Evolutionary conservation across 2,329 filamentous ascomycete species (phyloP).

Genomic region (Xylaria digitata): DNA sequence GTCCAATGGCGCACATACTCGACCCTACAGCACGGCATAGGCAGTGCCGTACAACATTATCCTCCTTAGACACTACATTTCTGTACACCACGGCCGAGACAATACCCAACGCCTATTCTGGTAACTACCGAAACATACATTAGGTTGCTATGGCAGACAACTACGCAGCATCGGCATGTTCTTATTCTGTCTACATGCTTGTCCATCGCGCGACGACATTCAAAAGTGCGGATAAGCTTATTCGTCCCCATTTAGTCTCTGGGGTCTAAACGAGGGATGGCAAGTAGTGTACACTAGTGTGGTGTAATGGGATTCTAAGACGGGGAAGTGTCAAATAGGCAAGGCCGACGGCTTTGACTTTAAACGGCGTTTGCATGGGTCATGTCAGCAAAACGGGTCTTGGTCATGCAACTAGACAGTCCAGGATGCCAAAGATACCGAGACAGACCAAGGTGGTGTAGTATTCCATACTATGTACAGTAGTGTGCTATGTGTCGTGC

Average conservation of each 20-base stretch:
- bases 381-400: conserved; percentile 35
- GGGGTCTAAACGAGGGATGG: neutral
- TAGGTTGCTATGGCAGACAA: too few species aligned
- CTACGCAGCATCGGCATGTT: neutral
- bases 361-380: conserved; percentile 30
- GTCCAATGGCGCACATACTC: conserved; percentile 8
- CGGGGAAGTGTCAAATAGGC: conserved; percentile 32
- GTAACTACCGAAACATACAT: conserved; percentile 12
- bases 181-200: conserved; percentile 7
- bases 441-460: neutral
- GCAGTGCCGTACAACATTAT: neutral
- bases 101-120: conserved; percentile 16
- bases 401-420: conserved; percentile 34
- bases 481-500: neutral
- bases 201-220: conserved; percentile 4
- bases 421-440: conserved; percentile 12
- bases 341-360: conserved; percentile 30
- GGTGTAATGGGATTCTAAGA: neutral
- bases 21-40: neutral
- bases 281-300: neutral
- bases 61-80: neutral
- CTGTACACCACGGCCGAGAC: neutral
- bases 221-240: conserved; percentile 28
- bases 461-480: neutral
- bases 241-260: conserved; percentile 9